Base-by-base conservation (phyloP, 2,329 filamentous ascomycete genomes). In the Cladobotryum mycophilum region DNA sequence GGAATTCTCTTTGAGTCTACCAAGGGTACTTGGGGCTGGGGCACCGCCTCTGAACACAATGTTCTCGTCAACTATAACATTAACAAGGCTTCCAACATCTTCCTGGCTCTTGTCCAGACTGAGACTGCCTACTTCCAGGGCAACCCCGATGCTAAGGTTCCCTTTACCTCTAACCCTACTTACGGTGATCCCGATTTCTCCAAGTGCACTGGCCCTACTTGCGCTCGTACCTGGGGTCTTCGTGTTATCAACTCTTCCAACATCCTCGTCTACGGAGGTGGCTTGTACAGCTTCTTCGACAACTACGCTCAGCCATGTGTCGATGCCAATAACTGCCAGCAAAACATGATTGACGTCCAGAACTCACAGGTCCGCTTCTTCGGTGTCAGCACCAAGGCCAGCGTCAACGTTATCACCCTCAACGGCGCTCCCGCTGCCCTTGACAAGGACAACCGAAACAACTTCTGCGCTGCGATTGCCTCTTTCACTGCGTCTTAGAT, bases 111-210 rank as follows among this genome's bases (percentile, higher is more conserved):
- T 46, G 89, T 95, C 61, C 91, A 96, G 72, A 88, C 88, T 3
- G 92, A 96, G 72, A 96, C 90, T 5, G 87, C 90, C 33, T 90
- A 88, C 75, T 89, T 86, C 77, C 88, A 95, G 71, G 80, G 86
- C 65, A 91, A 92, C 72, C 89, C 90, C 4, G 79, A 86, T 58
- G 80, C 88, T 2, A 76, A 79, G 9, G 75, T 79, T 9, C 86
- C 84, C 37, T 89, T 86, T 67, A 72, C 72, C 0, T 69, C 74
- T 55, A 81, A 85, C 60, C 56, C 76, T 15, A 69, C 70, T 6
- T 87, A 76, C 60, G 68, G 67, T 43, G 88, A 92, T 64, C 87
- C 90, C 0, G 77, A 83, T 59, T 96, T 93, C 64, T 73, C 70
- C 17, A 62, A 57, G 53, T 88, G 85, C 67, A 72, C 68, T 14